Percentiles rank a stretch among this genome's conserved stretches.
phyloP scores from a whole-genome alignment of 768 basidiomycete species.

The Boletus rubescentipes region DNA sequence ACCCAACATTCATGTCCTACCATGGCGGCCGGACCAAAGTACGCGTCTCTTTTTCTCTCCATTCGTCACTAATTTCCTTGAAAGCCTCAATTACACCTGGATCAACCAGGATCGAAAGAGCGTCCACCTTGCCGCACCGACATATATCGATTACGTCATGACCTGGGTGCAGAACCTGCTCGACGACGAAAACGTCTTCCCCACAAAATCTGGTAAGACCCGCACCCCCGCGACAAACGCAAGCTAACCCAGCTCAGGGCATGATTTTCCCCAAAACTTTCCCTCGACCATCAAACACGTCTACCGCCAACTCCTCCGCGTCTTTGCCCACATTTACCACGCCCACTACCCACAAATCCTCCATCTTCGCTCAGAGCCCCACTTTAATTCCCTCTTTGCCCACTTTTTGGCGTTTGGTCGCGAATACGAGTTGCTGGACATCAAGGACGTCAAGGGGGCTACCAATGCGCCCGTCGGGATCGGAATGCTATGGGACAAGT shows the following conservation, averaged over 20 bases:
- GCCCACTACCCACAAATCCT: conserved; percentile 90
- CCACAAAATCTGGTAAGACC: conserved; percentile 85
- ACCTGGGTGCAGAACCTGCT: conserved; percentile 93
- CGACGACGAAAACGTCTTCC: conserved; percentile 93
- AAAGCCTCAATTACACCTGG: conserved; percentile 83
- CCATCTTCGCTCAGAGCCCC: conserved; percentile 90
- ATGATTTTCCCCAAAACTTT: conserved; percentile 84
- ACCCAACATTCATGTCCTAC: conserved; percentile 86
- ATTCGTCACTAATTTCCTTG: neutral
- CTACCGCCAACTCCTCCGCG: conserved; percentile 93
- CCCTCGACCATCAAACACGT: conserved; percentile 90
- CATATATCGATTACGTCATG: conserved; percentile 98
- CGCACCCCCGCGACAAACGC: neutral
- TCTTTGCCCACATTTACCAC: conserved; percentile 97
- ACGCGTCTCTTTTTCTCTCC: conserved; percentile 28
- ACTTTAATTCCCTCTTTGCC: conserved; percentile 96
- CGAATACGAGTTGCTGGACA: conserved; percentile 89
- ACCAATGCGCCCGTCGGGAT: conserved; percentile 62
- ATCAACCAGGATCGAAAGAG: conserved; percentile 73
- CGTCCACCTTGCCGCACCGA: conserved; percentile 86
- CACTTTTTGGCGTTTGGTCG: conserved; percentile 96
- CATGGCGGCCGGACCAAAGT: conserved; percentile 90
- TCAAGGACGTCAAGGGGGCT: conserved; percentile 82
- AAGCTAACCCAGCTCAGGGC: conserved; percentile 51
- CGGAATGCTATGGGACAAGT: conserved; percentile 82